Evolutionary conservation across 805 yeast species (phyloP).

Genomic region (Metschnikowia similis): DNA sequence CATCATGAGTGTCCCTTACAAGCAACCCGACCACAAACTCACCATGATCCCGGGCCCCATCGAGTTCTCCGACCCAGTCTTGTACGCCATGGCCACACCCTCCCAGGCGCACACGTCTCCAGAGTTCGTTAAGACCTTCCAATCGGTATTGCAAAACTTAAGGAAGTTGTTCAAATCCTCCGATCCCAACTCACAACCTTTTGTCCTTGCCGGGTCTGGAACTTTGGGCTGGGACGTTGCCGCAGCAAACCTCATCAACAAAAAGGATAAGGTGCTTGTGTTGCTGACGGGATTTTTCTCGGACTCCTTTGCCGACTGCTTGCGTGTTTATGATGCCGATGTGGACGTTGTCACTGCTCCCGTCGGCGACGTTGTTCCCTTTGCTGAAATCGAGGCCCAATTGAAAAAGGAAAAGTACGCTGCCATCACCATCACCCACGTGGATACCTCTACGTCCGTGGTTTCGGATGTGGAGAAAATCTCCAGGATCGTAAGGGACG

Average conservation of each 20-base stretch:
- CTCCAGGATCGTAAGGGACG: constrained; percentile 53
- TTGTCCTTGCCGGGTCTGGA: constrained; percentile 86
- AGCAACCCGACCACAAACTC: constrained; percentile 42
- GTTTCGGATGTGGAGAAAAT: constrained; percentile 65
- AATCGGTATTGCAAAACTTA: constrained; percentile 59
- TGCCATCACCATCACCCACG: constrained; percentile 85
- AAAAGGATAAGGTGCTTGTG: constrained; percentile 70
- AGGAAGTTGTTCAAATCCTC: constrained; percentile 72
- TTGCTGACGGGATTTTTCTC: constrained; percentile 89
- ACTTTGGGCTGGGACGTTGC: constrained; percentile 93
- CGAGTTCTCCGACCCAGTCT: constrained; percentile 75
- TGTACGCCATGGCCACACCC: constrained; percentile 75
- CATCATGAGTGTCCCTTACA: constrained; percentile 33
- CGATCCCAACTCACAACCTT: constrained; percentile 66
- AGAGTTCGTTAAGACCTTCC: constrained; percentile 73
- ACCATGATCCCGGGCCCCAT: constrained; percentile 83
- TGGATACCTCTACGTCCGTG: constrained; percentile 96
- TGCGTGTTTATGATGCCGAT: constrained; percentile 66
- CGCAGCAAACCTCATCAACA: constrained; percentile 64
- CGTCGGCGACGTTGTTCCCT: constrained; percentile 67
- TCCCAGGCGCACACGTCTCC: constrained; percentile 89
- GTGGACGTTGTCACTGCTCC: constrained; percentile 72
- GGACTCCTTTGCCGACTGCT: constrained; percentile 74
- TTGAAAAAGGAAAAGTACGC: constrained; percentile 52
- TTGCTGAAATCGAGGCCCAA: constrained; percentile 50